phyloP scores from a whole-genome alignment of 805 yeast genomes.

The Debaryomyces hansenii region DNA sequence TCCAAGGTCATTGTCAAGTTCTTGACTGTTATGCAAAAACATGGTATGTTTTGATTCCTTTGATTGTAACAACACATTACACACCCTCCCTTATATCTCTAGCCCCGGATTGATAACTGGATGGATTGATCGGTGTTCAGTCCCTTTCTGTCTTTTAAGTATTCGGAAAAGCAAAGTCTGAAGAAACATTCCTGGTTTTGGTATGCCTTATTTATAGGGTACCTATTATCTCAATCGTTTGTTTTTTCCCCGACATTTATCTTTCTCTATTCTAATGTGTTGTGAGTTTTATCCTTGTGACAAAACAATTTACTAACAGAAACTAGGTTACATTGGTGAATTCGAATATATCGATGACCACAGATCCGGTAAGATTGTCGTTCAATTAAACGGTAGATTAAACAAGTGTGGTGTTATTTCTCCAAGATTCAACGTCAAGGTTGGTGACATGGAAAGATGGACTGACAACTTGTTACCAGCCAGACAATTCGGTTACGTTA shows the following conservation, averaged over 20 bases:
- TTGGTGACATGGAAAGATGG: conserved; percentile 96
- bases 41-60: conserved; percentile 35
- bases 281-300: background rate
- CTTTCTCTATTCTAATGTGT: background rate
- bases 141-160: conserved; percentile 97
- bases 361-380: conserved; percentile 97
- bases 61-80: background rate
- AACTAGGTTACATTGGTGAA: conserved; percentile 86
- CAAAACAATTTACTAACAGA: conserved; percentile 19
- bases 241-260: conserved; percentile 62
- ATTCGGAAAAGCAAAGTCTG: conserved; percentile 76
- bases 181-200: conserved; percentile 65
- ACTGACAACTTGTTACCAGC: conserved; percentile 97
- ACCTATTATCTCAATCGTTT: conserved; percentile 50
- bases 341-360: conserved; percentile 98
- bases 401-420: conserved; percentile 99
- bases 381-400: conserved; percentile 95
- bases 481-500: conserved; percentile 97
- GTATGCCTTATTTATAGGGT: conserved; percentile 17
- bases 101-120: conserved; percentile 98
- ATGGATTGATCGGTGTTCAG: conserved; percentile 83
- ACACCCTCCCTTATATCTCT: background rate
- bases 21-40: conserved; percentile 95
- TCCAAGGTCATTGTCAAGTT: conserved; percentile 97
- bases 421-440: conserved; percentile 97